A percentile compares a stretch with the other conserved stretches of the same genome.
Conservation (phyloP, 129 eudicot species). For the Logfia minima region DNA sequence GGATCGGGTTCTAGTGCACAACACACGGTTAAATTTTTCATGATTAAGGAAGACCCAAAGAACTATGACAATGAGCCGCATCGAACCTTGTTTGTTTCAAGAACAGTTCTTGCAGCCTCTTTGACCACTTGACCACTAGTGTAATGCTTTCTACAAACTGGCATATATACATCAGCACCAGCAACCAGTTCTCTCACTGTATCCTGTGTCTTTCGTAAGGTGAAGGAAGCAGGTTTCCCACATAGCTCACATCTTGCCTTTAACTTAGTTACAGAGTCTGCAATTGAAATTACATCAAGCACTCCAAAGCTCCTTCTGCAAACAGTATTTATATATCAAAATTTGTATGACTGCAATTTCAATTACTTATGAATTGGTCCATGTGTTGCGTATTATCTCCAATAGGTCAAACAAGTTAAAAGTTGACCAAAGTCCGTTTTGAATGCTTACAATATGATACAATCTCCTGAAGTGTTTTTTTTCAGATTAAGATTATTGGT, state of each 20-base stretch:
- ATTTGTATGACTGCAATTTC: neutral
- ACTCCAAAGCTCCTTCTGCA: slow-evolving; percentile 96
- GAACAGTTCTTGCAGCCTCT: slow-evolving; percentile 64
- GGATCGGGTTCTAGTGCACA: slow-evolving; percentile 7
- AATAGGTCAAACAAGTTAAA: neutral
- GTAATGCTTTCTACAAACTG: slow-evolving; percentile 92
- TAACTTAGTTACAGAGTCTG: slow-evolving; percentile 86
- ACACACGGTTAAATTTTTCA: neutral
- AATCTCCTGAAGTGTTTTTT: neutral
- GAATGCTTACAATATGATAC: too few relatives aligned
- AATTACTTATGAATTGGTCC: neutral
- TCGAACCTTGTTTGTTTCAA: slow-evolving; percentile 47
- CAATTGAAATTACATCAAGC: slow-evolving; percentile 87
- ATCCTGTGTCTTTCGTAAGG: slow-evolving; percentile 87
- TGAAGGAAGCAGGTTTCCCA: slow-evolving; percentile 85
- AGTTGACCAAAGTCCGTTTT: neutral
- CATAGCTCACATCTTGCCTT: slow-evolving; percentile 87
- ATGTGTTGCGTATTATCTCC: neutral
- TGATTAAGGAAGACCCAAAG: neutral
- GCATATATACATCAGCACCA: slow-evolving; percentile 98
- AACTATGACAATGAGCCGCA: slow-evolving; percentile 34
- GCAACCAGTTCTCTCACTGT: slow-evolving; percentile 80
- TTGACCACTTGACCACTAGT: slow-evolving; percentile 85
- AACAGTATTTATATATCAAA: slow-evolving; percentile 6
- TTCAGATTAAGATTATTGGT: neutral